Conservation (phyloP, 2,329 filamentous ascomycete genomes). For the Trichophyton schoenleinii region DNA sequence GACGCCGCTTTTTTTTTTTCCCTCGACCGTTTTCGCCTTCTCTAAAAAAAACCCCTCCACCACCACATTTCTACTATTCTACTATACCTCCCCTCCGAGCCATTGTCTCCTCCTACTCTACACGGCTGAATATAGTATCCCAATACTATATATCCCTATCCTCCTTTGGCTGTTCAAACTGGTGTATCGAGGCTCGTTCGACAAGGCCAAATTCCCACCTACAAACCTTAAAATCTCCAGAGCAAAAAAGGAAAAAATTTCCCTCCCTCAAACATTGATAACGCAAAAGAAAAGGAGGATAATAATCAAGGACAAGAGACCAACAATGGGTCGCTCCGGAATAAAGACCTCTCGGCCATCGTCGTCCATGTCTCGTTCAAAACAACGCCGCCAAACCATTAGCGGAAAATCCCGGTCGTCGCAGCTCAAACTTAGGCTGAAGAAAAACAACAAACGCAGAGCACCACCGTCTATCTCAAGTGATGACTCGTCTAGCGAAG, state of each 20-base stretch:
- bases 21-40: background rate
- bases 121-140: background rate
- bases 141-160: background rate
- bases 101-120: background rate
- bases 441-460: constrained; percentile 14
- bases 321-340: background rate
- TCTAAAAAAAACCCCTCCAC: background rate
- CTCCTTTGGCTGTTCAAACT: background rate
- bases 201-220: background rate
- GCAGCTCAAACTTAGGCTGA: constrained; percentile 3
- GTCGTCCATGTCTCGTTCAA: background rate
- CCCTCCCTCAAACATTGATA: background rate
- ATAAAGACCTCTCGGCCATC: background rate
- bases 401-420: constrained; percentile 7
- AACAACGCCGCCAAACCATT: constrained; percentile 9
- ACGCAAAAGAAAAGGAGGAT: background rate
- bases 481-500: constrained; percentile 29
- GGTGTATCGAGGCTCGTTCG: background rate
- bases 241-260: background rate
- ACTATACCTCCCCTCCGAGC: background rate
- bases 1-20: background rate
- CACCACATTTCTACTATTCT: background rate
- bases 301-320: background rate
- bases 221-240: background rate
- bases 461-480: constrained; percentile 15